phyloP scores from a whole-genome alignment of 257 asterid species.

The Plantago major region DNA sequence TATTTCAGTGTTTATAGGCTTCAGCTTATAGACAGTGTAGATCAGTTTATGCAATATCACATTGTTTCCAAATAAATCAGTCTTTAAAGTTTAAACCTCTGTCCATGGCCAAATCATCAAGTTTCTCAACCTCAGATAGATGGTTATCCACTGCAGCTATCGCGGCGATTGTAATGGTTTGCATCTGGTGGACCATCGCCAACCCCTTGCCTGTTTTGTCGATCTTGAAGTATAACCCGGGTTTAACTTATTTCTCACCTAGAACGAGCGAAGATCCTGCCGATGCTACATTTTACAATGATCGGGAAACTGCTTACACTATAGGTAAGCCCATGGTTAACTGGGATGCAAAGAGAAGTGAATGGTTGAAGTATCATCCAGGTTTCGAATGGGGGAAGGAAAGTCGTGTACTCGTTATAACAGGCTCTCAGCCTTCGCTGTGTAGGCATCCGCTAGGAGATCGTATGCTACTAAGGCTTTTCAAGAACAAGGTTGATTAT shows the following conservation, averaged over 20 bases:
- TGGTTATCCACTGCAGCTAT: slow-evolving; percentile 24
- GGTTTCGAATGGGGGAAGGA: slow-evolving; percentile 16
- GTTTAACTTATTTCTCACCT: background rate
- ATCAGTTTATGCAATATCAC: background rate
- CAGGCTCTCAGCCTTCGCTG: slow-evolving; percentile 68
- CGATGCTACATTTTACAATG: slow-evolving; percentile 62
- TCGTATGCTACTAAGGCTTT: slow-evolving; percentile 45
- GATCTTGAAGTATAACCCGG: slow-evolving; percentile 19
- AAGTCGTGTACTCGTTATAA: slow-evolving; percentile 48
- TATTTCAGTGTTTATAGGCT: too few relatives aligned
- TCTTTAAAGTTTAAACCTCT: slow-evolving; percentile 43
- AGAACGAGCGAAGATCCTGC: slow-evolving; percentile 26
- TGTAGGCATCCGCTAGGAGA: slow-evolving; percentile 65
- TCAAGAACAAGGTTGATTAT: slow-evolving; percentile 78
- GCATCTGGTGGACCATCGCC: slow-evolving; percentile 33
- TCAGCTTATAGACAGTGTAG: too few relatives aligned
- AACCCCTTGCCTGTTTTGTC: slow-evolving; percentile 41
- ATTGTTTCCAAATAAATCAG: slow-evolving; percentile 5
- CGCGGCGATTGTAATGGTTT: slow-evolving; percentile 25
- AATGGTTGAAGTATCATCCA: slow-evolving; percentile 55
- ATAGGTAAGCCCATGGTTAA: slow-evolving; percentile 42
- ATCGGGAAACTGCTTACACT: slow-evolving; percentile 45
- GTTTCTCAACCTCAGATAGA: slow-evolving; percentile 18
- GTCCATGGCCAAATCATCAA: slow-evolving; percentile 28
- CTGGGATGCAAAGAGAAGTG: slow-evolving; percentile 62